Percentiles rank a stretch among this genome's conserved stretches.
Evolutionary conservation across 495 filamentous ascomycete genomes (phyloP).

Genomic region (Margaritispora aquatica): DNA sequence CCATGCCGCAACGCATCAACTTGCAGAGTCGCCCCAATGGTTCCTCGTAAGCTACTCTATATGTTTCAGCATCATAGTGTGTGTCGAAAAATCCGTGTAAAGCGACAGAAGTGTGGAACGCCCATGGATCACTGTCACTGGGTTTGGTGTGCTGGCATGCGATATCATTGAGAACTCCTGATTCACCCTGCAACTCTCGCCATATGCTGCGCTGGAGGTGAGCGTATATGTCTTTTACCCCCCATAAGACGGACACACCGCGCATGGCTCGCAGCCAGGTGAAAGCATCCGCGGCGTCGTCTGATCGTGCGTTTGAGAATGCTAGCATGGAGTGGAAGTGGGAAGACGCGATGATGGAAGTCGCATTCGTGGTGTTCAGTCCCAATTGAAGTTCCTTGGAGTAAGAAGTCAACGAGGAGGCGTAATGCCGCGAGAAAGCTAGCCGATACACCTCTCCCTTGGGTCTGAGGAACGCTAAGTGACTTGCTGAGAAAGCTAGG

Average conservation of each 20-base stretch:
- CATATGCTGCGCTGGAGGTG: background rate
- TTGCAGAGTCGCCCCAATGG: background rate
- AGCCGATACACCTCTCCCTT: background rate
- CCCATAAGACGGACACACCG: background rate
- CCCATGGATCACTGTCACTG: background rate
- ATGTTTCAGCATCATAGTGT: background rate
- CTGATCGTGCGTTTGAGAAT: background rate
- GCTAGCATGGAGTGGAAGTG: background rate
- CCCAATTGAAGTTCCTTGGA: background rate
- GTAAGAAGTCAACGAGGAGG: background rate
- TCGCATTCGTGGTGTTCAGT: background rate
- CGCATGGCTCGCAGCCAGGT: slow-evolving; percentile 4
- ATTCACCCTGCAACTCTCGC: background rate
- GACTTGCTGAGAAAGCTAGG: background rate
- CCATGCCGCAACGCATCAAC: background rate
- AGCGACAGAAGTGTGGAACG: background rate
- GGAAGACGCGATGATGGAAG: background rate
- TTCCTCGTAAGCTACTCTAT: background rate
- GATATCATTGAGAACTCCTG: background rate
- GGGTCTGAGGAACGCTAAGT: background rate
- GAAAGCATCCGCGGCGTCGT: background rate
- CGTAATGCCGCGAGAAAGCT: background rate
- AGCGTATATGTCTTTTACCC: background rate
- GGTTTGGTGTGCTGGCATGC: background rate
- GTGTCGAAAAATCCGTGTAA: background rate